Conservation (phyloP, 2,329 filamentous ascomycete species). For the Alternaria viburni region DNA sequence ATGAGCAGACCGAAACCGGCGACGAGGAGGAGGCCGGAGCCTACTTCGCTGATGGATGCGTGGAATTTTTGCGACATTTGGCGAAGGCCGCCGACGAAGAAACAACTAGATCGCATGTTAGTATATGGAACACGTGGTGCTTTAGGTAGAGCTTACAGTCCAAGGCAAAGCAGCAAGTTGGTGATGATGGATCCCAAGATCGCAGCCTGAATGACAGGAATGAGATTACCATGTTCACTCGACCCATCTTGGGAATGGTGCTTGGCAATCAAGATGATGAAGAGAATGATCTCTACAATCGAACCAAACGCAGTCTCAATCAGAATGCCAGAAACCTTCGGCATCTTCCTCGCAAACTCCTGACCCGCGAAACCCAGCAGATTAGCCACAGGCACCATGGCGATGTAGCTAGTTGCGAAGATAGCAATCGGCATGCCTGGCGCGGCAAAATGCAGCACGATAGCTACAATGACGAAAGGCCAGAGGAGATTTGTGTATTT, state of each 20-base stretch:
- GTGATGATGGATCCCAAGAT: conserved; percentile 84
- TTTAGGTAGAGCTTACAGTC: no score
- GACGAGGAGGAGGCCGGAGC: conserved; percentile 76
- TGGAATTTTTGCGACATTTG: conserved; percentile 75
- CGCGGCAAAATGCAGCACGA: conserved; percentile 64
- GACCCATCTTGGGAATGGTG: conserved; percentile 49
- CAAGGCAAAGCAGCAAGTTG: conserved; percentile 80
- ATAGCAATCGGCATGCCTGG: conserved; percentile 64
- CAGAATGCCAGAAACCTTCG: conserved; percentile 72
- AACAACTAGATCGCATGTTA: no score
- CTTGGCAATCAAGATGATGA: conserved; percentile 74
- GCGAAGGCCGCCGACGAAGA: conserved; percentile 75
- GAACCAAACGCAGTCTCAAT: conserved; percentile 69
- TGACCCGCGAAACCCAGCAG: conserved; percentile 76
- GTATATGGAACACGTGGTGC: no score
- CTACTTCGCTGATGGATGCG: conserved; percentile 78
- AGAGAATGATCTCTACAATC: conserved; percentile 81
- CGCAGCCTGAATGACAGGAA: conserved; percentile 78
- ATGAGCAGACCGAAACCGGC: conserved; percentile 65
- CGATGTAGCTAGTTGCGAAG: conserved; percentile 74
- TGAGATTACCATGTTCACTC: conserved; percentile 43
- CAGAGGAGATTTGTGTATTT: conserved; percentile 73
- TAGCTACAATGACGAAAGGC: conserved; percentile 74
- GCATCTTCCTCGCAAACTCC: conserved; percentile 75
- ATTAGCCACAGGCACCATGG: conserved; percentile 79